Evolutionary conservation across 225 moss, liverwort and hornwort genomes (phyloP), one percentile per base, ranked within the genome.

Genomic region (Polytrichum commune): DNA sequence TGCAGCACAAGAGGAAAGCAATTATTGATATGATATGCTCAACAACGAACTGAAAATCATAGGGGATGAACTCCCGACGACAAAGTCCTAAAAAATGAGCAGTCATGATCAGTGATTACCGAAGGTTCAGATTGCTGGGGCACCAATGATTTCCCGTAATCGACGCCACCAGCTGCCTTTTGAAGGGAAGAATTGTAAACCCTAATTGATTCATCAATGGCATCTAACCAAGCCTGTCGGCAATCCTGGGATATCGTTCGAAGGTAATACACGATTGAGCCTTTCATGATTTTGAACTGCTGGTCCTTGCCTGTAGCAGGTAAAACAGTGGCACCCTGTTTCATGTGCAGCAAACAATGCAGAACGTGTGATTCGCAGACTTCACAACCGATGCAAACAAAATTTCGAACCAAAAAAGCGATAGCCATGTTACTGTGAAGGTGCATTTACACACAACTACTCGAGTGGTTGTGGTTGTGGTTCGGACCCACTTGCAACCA

Each of bases 201-300:
- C 27, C 82, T 80, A 25, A 97, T 87, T 25, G 97, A 97, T 72
- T 94, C 91, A 64, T 90, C 86, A 76, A 97, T 88, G 63, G 91
- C 76, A 77, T 97, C 91, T 80, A 97, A 77, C 97, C 97, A 97
- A 58, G 89, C 84, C 91, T 94, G 97, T 66, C 97, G 92, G 80
- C 84, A 87, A 63, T 97, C 97, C 66, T 88, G 94, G 78, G 72
- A 94, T 56, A 81, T 84, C 27, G 94, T 91, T 63, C 92, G 93
- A 73, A 97, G 67, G 62, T 97, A 90, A 66, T 92, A 97, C 18
- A 97, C 92, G 82, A 86, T 92, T 33, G 97, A 86, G 19, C 97
- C 94, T 73, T 92, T 89, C 68, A 93, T 82, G 69, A 97, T 97
- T 88, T 97, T 97, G 81, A 97, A 91, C 79, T 97, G 97, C 76